Conservation (phyloP, 2,329 filamentous ascomycete genomes). For the Ceratocystis cubensis region DNA sequence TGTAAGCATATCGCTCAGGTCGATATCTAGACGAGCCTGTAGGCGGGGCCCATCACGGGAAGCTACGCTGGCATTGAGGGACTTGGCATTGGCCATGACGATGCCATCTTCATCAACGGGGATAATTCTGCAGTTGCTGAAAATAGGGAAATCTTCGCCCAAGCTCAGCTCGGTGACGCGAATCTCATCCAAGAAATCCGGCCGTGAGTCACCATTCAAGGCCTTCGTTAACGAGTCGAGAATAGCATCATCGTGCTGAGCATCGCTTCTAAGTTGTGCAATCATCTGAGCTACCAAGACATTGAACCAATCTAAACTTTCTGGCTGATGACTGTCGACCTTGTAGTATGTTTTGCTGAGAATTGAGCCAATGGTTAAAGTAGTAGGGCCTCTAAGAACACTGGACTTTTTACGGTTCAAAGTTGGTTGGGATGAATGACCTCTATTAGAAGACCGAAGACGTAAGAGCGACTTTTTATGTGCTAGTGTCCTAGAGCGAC, state of each 20-base stretch:
- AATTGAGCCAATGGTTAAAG: slow-evolving; percentile 83
- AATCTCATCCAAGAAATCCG: slow-evolving; percentile 87
- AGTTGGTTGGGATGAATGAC: slow-evolving; percentile 25
- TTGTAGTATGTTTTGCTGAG: slow-evolving; percentile 97
- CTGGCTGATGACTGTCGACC: slow-evolving; percentile 85
- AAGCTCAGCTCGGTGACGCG: slow-evolving; percentile 85
- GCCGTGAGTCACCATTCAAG: slow-evolving; percentile 74
- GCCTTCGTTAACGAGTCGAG: slow-evolving; percentile 72
- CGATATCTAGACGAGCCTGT: slow-evolving; percentile 93
- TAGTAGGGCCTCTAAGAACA: slow-evolving; percentile 58
- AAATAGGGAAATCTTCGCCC: slow-evolving; percentile 95
- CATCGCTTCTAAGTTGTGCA: slow-evolving; percentile 85
- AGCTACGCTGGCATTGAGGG: slow-evolving; percentile 41
- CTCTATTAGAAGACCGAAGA: slow-evolving; percentile 34
- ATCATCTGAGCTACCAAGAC: slow-evolving; percentile 93
- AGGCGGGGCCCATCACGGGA: slow-evolving; percentile 57
- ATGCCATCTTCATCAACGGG: slow-evolving; percentile 72
- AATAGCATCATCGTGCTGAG: slow-evolving; percentile 82
- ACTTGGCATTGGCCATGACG: slow-evolving; percentile 38
- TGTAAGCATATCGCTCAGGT: slow-evolving; percentile 90
- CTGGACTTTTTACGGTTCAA: slow-evolving; percentile 56
- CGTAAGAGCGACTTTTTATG: slow-evolving; percentile 64
- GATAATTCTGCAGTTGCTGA: slow-evolving; percentile 94
- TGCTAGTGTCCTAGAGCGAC: slow-evolving; percentile 58
- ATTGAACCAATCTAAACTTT: slow-evolving; percentile 98